Evolutionary conservation across 2,329 filamentous ascomycete species (phyloP), one percentile per base, ranked within the genome.

Genomic region (Chrysoporthe cubensis): DNA sequence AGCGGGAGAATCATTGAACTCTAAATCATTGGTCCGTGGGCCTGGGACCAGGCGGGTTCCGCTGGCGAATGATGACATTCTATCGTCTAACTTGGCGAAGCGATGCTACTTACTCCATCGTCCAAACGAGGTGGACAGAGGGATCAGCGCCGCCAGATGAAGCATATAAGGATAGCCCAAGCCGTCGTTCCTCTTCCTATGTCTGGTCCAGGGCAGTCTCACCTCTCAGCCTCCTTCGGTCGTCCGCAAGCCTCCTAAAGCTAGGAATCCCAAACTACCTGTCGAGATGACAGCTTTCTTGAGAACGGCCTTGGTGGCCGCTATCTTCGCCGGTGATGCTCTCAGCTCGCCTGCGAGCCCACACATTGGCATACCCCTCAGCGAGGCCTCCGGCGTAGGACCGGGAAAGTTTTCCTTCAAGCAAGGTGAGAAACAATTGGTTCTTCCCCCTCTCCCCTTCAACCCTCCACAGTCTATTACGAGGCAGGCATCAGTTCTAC

Each of bases 321-420:
- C 61, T 42, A 57, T 59, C 6, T 62, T 69, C 37, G 65, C 62
- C 65, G 62, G 67, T 65, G 54, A 56, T 21, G 65, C 57, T 21
- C 54, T 62, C 60, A 54, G 60, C 61, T 66, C 65, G 3, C 67
- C 67, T 8, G 21, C 59, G 4, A 62, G 50, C 48, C 4, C 54
- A 26, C 64, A 69, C 44, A 21, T 69, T 7, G 67, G 67, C n/a
- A 61, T 48, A 42, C 44, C 64, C 16, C 54, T 44, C 67, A 66
- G 56, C 44, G n/a, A 46, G 8, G 21, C 54, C 16, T 44, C 52
- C 26, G 48, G 61, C 11, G 21, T 64, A n/a, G 40, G 64, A 56
- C 32, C 67, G 4, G 67, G 67, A 56, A 69, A 44, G 48, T 46
- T 56, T 40, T 64, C 67, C 32, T 61, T 69, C 65, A 69, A 62